Evolutionary conservation across 306 rosid genomes (phyloP), one percentile per base, ranked within the genome.

Genomic region (Sicyos edulis): DNA sequence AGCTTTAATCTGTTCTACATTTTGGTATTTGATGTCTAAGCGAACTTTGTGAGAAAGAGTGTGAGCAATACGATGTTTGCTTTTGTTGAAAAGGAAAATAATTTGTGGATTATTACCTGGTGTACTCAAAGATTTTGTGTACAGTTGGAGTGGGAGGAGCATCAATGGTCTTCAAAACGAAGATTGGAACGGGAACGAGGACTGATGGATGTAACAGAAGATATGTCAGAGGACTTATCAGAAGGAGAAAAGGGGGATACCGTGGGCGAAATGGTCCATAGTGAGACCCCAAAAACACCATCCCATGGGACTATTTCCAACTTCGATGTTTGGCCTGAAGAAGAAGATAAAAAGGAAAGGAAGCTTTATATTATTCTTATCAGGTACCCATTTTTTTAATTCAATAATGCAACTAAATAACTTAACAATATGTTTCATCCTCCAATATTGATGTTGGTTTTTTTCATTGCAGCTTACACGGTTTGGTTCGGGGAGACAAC

Each of bases 111-210:
- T 73, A 74, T 75, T 73, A n/a, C 52, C 16, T 53, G 10, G 54
- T 17, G 70, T 34, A 69, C 54, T 14, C 63, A 11, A 74, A 75
- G 17, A 76, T 65, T 44, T 11, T 73, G 40, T 58, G 64, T 83
- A 73, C 56, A 92, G 96, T 82, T 89, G 88, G 97, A 89, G 66
- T 80, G 82, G 87, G 97, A 92, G 79, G 89, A 83, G 67, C 83
- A 40, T 55, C 97, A 92, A 69, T 76, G 96, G 77, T 49, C 50
- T 44, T 68, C 92, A 0, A 53, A 69, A 49, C 85, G 95, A 32
- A 88, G 88, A 77, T 77, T 85, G 95, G 97, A 92, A 83, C 74
- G 97, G 76, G 97, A 92, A 80, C 92, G 67, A 77, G 97, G 90
- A 45, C 88, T 82, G 50, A 83, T 77, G 76, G 96, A 92, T 60